Conservation (phyloP, 2,329 filamentous ascomycete genomes). For the Dactylellina sp. region DNA sequence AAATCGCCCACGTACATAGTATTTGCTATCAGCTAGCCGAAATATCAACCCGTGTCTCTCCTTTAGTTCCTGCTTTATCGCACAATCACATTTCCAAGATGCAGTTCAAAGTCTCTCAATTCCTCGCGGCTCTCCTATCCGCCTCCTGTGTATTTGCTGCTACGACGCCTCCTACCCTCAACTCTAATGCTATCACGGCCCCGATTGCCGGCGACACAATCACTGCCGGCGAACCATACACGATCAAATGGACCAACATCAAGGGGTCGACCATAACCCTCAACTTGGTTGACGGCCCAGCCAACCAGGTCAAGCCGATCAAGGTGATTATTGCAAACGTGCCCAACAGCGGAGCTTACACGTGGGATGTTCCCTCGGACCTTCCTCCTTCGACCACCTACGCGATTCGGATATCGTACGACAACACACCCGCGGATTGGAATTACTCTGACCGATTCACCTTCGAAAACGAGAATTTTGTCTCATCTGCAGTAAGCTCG, state of each 20-base stretch:
- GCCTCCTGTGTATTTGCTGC: constrained; percentile 13
- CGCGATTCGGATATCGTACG: constrained; percentile 44
- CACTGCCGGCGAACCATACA: constrained; percentile 22
- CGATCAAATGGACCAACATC: constrained; percentile 49
- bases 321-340: not conserved
- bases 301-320: constrained; percentile 21
- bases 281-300: constrained; percentile 35
- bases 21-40: constrained; percentile 9
- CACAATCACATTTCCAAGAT: constrained; percentile 21
- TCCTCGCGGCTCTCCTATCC: constrained; percentile 28
- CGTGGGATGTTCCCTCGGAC: constrained; percentile 34
- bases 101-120: constrained; percentile 18
- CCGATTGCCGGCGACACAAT: constrained; percentile 36
- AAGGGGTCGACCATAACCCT: constrained; percentile 28
- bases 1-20: not conserved
- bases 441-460: constrained; percentile 51
- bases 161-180: constrained; percentile 2
- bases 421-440: constrained; percentile 35
- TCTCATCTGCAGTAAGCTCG: constrained; percentile 29
- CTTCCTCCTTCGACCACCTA: constrained; percentile 32
- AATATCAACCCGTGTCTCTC: not conserved
- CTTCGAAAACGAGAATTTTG: constrained; percentile 21
- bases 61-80: constrained; percentile 10
- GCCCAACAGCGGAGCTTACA: constrained; percentile 32
- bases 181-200: constrained; percentile 45